phyloP scores from a whole-genome alignment of 2,329 filamentous ascomycete genomes.

The Hymenoscyphus repandus region DNA sequence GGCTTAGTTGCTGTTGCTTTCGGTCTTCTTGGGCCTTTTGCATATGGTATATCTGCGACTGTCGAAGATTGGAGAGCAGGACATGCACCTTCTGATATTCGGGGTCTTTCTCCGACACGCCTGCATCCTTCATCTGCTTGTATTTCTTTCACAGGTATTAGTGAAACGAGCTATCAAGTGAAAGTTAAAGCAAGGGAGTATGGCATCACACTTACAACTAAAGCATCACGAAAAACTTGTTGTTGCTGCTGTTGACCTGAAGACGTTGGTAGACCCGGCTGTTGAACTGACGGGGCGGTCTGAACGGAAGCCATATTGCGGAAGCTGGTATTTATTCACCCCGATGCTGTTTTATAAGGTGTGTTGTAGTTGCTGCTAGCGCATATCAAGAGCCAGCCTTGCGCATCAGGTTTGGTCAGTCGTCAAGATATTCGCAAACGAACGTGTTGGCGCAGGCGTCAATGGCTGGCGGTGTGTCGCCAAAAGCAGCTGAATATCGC shows the following conservation, averaged over 20 bases:
- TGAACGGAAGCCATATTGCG: conserved; percentile 74
- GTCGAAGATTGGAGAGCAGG: conserved; percentile 67
- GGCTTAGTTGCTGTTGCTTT: conserved; percentile 35
- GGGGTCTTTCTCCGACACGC: conserved; percentile 75
- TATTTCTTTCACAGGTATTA: conserved; percentile 61
- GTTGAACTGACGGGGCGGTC: conserved; percentile 61
- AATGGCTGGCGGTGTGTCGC: conserved; percentile 11
- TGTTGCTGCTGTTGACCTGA: conserved; percentile 64
- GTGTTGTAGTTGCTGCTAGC: conserved; percentile 19
- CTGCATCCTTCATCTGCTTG: conserved; percentile 80
- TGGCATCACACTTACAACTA: conserved; percentile 45
- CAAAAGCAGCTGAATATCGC: conserved; percentile 6
- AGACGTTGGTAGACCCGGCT: conserved; percentile 55
- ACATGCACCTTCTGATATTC: conserved; percentile 80
- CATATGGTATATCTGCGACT: conserved; percentile 40
- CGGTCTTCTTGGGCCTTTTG: conserved; percentile 50
- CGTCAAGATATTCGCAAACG: conserved; percentile 12
- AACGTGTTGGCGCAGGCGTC: conserved; percentile 15
- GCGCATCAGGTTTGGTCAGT: conserved; percentile 29
- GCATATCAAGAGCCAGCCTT: conserved; percentile 33
- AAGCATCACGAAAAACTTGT: conserved; percentile 59
- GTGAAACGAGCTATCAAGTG: conserved; percentile 4
- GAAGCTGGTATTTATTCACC: conserved; percentile 7
- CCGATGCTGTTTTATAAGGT: conserved; percentile 13
- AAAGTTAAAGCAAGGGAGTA: conserved; percentile 6